Evolutionary conservation across 306 rosid species (phyloP), one percentile per base, ranked within the genome.

Genomic region (Rosa persica): DNA sequence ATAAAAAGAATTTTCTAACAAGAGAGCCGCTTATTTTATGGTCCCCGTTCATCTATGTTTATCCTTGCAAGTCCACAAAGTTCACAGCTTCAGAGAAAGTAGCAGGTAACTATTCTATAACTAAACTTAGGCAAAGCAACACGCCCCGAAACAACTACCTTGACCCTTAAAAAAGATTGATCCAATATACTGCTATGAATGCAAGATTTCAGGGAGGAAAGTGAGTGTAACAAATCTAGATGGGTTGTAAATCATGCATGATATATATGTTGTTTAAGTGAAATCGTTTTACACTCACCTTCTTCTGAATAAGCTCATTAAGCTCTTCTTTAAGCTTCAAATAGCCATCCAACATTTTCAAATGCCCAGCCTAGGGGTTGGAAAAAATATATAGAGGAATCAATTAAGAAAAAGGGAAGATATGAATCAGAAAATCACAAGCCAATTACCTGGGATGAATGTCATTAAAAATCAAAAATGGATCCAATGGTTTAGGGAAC

Each of bases 311-410:
- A 83, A 92, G 95, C 82, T 78, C 90, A 80, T 89, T 88, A 20
- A 95, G 90, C 84, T 91, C 97, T 77, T 91, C 96, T 86, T 91
- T 95, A 30, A 95, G 89, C 90, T 92, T 91, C 89, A 91, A 47
- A 73, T 91, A 95, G 30, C 98, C 97, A 3, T 88, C 89, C 72
- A 95, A 85, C 98, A 92, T 95, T 87, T 90, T 95, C 78, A 95
- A 83, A 92, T 92, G 96, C 78, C 98, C 98, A 51, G 83, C 90
- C 98, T 92, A 80, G 15, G 27, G 30, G 30, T 27, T 27, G 30
- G 30, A 75, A 48, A 73, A 67, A 6, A 64, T 2, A 46, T 55
- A 72, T 16, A 42, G 30, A 23, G 34, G 34, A 61, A 1, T 10
- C 4, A 1, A 27, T 11, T 23, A 27, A 23, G 17, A 61, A 60